A percentile compares a stretch with the other conserved stretches of the same genome.
Conservation (phyloP, 495 filamentous ascomycete species). For the Penicillium pulvis region DNA sequence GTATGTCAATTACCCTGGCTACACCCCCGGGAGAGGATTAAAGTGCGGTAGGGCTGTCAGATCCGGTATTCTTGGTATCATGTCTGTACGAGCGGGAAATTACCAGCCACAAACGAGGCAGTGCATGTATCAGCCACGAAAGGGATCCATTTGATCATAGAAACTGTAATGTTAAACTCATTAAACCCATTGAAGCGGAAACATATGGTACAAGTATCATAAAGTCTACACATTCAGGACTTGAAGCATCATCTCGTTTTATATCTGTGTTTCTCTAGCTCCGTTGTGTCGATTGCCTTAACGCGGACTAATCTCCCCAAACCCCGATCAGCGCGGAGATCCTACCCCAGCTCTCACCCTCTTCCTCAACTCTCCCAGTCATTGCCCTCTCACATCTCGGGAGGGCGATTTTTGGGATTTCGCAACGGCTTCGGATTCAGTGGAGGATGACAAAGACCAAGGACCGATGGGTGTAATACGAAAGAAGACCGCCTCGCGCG, state of each 20-base stretch:
- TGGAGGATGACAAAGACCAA: constrained; percentile 46
- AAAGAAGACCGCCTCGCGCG: constrained; percentile 88
- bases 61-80: background rate
- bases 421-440: constrained; percentile 38
- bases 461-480: constrained; percentile 87
- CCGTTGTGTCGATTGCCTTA: background rate
- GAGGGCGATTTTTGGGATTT: constrained; percentile 34
- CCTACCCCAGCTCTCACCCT: constrained; percentile 24
- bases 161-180: too few relatives aligned
- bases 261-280: background rate
- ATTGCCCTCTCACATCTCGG: constrained; percentile 36
- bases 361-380: constrained; percentile 12
- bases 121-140: background rate
- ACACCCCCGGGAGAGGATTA: background rate
- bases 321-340: constrained; percentile 26
- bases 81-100: background rate
- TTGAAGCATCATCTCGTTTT: background rate
- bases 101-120: constrained; percentile 4
- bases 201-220: too few relatives aligned
- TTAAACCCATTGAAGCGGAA: too few relatives aligned
- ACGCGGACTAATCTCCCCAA: constrained; percentile 1
- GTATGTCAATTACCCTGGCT: background rate
- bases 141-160: background rate
- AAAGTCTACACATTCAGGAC: too few relatives aligned
- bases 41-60: constrained; percentile 2